phyloP scores from a whole-genome alignment of 257 asterid genomes.

The Parsonsia alboflavescens region DNA sequence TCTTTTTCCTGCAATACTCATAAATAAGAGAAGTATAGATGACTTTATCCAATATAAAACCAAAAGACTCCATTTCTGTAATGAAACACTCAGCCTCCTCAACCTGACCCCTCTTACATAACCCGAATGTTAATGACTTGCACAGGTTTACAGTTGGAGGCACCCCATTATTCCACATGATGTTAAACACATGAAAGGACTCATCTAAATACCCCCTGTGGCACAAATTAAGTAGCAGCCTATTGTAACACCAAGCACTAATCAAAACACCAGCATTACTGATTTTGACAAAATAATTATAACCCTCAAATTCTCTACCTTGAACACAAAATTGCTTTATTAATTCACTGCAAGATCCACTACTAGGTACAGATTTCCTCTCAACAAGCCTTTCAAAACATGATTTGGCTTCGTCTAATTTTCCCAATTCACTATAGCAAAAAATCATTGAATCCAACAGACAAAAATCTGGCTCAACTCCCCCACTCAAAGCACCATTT shows the following conservation, averaged over 20 bases:
- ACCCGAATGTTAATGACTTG: constrained; percentile 39
- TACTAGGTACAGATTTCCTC: constrained; percentile 26
- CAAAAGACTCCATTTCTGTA: constrained; percentile 39
- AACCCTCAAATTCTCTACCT: constrained; percentile 41
- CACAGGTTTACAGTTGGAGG: constrained; percentile 41
- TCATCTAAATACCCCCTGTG: constrained; percentile 41
- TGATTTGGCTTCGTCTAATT: constrained; percentile 46
- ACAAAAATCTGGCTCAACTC: constrained; percentile 22
- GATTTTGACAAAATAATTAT: constrained; percentile 30
- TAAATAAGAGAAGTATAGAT: constrained; percentile 48
- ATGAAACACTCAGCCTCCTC: constrained; percentile 52
- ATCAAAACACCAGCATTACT: constrained; percentile 26
- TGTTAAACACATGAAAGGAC: constrained; percentile 38
- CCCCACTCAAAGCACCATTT: constrained; percentile 27
- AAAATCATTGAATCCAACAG: constrained; percentile 49
- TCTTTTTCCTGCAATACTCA: constrained; percentile 43
- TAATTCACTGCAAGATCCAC: constrained; percentile 41
- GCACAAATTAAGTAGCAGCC: constrained; percentile 41
- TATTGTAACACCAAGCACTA: constrained; percentile 37
- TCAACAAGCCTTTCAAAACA: constrained; percentile 34
- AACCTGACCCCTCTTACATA: constrained; percentile 44
- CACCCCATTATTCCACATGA: constrained; percentile 35
- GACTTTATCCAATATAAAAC: constrained; percentile 42
- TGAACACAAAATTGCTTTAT: constrained; percentile 27
- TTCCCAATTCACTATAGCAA: constrained; percentile 51